Evolutionary conservation across 768 basidiomycete species (phyloP), one percentile per base, ranked within the genome.

Genomic region (Cubamyces sp.): DNA sequence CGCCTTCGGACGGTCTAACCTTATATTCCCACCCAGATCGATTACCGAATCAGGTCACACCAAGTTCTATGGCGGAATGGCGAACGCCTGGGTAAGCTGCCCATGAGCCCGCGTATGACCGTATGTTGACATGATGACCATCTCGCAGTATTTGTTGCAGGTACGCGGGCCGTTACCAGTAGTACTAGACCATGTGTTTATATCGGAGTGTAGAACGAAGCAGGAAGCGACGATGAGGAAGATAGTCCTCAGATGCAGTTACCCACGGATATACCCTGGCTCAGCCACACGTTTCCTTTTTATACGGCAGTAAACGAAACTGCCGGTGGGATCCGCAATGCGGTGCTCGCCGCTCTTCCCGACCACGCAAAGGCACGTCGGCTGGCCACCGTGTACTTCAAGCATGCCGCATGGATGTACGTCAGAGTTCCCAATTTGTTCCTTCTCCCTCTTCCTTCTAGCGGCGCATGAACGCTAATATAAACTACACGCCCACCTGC

Each of bases 401-500:
- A 81, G 66, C 84, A 88, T 71, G 87, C 84, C 53, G 86, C 85
- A 50, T 90, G 87, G 87, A 86, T 88, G 88, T 87, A 70, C 64
- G 87, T 67, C 39, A 55, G 47, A 37, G 25, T 41, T 39, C 15
- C 21, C 41, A 37, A 28, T 37, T 43, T 34, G n/a, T 34, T 34
- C 26, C 18, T 26, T 43, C 49, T 30, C 23, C 9, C 37, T 34
- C 52, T 42, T 28, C 37, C 39, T 54, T 54, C 16, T 26, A 40
- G 51, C 52, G 60, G 60, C 52, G 41, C 49, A 42, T 18, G 42
- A 52, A 59, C 41, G 57, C 57, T 59, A 43, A 59, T 45, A 15
- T 15, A 6, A 16, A 6, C 23, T 15, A 28, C 25, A 37, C 21
- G 15, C 23, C 18, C 23, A 25, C 26, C n/a, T 40, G 34, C 51